A percentile compares a stretch with the other conserved stretches of the same genome.
Conservation (phyloP, 257 asterid genomes). For the Thymus quinquecostatus region DNA sequence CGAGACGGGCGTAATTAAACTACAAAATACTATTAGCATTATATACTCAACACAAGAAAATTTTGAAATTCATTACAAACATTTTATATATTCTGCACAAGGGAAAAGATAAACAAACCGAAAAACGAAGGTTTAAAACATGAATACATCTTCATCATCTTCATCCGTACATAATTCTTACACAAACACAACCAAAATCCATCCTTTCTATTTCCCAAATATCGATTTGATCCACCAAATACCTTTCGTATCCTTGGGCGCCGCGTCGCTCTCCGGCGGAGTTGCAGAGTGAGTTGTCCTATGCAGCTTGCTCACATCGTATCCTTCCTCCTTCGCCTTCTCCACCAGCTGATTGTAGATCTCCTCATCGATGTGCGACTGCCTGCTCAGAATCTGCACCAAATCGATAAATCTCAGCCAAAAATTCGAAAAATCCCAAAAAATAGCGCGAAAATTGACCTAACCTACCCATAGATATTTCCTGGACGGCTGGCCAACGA, state of each 20-base stretch:
- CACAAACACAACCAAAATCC: background rate
- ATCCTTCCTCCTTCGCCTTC: constrained; percentile 66
- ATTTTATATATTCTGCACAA: too few species aligned
- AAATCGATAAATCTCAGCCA: too few species aligned
- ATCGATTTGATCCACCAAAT: constrained; percentile 90
- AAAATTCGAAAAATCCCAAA: too few species aligned
- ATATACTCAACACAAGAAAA: too few species aligned
- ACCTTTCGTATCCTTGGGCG: constrained; percentile 60
- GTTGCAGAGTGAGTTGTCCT: constrained; percentile 65
- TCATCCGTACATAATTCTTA: background rate
- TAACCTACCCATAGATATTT: constrained; percentile 75
- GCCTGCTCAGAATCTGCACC: constrained; percentile 63
- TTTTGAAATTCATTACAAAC: too few species aligned
- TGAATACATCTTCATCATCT: background rate
- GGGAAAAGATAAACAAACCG: too few species aligned
- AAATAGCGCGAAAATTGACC: too few species aligned
- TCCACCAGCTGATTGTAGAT: constrained; percentile 52
- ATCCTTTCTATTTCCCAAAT: constrained; percentile 51
- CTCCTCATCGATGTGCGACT: constrained; percentile 54
- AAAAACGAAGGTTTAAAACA: too few species aligned
- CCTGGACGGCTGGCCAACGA: constrained; percentile 77
- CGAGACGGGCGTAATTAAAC: too few species aligned
- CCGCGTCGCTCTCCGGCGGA: constrained; percentile 54
- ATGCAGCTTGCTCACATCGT: constrained; percentile 74
- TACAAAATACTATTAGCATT: too few species aligned